phyloP scores from a whole-genome alignment of 352 stramenopile species.

The Phytophthora litchii region DNA sequence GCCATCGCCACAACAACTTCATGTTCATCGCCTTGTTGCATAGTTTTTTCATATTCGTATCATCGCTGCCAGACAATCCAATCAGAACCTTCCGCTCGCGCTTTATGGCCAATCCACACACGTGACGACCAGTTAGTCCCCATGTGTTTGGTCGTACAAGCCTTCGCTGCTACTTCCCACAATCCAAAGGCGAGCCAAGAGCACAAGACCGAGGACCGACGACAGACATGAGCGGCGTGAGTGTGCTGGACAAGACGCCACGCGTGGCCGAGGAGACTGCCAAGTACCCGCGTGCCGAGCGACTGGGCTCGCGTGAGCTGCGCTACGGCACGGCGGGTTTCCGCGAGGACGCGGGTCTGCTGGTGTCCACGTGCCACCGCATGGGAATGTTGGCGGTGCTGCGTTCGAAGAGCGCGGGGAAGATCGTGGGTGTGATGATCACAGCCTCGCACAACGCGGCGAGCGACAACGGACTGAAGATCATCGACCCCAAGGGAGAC shows the following conservation, averaged over 20 bases:
- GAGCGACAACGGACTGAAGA: conserved; percentile 95
- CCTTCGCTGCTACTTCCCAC: conserved; percentile 1
- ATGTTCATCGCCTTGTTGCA: conserved; percentile 4
- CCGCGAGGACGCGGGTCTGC: conserved; percentile 88
- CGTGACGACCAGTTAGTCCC: conserved; percentile 2
- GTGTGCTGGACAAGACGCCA: conserved; percentile 77
- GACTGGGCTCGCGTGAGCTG: conserved; percentile 51
- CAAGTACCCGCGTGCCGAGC: conserved; percentile 69
- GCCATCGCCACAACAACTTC: background rate
- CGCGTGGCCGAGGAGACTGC: conserved; percentile 77
- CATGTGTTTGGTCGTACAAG: conserved; percentile 2
- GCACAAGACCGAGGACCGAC: conserved; percentile 13
- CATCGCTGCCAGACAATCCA: background rate
- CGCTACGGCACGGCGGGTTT: conserved; percentile 97
- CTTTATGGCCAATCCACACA: conserved; percentile 7
- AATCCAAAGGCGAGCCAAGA: conserved; percentile 25
- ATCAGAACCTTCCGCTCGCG: background rate
- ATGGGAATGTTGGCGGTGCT: conserved; percentile 91
- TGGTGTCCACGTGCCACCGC: conserved; percentile 92
- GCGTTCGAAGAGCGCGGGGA: conserved; percentile 77
- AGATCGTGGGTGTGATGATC: conserved; percentile 94
- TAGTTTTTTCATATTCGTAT: background rate
- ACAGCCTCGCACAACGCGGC: conserved; percentile 94
- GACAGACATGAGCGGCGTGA: conserved; percentile 49
- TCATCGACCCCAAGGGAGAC: conserved; percentile 92